Percentiles rank a stretch among this genome's conserved stretches.
phyloP scores from a whole-genome alignment of 169 alveolate species.

The Perkinsus chesapeaki region DNA sequence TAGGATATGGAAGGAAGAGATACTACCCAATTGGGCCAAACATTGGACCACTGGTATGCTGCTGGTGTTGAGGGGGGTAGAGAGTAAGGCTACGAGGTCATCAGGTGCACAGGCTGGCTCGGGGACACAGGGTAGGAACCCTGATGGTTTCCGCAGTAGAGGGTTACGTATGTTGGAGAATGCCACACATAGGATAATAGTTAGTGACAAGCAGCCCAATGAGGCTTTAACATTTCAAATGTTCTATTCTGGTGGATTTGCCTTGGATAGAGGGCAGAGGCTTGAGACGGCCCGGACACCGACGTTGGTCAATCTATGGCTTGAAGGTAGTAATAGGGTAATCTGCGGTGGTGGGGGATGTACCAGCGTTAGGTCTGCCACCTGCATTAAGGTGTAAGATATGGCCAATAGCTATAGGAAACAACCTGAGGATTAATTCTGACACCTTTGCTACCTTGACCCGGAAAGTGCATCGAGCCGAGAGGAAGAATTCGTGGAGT shows the following conservation, averaged over 20 bases:
- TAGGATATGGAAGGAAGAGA: not conserved
- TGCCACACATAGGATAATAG: not conserved
- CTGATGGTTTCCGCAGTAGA: not conserved
- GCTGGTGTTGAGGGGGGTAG: no score
- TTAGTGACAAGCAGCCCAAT: not conserved
- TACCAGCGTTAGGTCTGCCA: not conserved
- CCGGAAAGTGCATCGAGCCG: not conserved
- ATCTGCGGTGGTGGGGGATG: not conserved
- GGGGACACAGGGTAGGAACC: not conserved
- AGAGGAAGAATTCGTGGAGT: not conserved
- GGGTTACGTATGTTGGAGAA: not conserved
- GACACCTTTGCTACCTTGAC: not conserved
- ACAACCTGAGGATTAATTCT: not conserved
- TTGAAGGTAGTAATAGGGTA: not conserved
- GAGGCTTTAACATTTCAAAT: not conserved
- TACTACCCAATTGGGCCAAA: not conserved
- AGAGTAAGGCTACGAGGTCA: no score
- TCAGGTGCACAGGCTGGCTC: not conserved
- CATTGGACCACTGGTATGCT: slow-evolving; percentile 1
- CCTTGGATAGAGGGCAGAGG: not conserved
- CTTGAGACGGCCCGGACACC: not conserved
- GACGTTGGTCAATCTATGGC: not conserved
- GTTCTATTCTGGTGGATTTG: not conserved
- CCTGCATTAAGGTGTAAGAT: not conserved
- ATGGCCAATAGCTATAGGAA: not conserved